phyloP scores from a whole-genome alignment of 2,329 filamentous ascomycete species.

The Aspergillus ruber region DNA sequence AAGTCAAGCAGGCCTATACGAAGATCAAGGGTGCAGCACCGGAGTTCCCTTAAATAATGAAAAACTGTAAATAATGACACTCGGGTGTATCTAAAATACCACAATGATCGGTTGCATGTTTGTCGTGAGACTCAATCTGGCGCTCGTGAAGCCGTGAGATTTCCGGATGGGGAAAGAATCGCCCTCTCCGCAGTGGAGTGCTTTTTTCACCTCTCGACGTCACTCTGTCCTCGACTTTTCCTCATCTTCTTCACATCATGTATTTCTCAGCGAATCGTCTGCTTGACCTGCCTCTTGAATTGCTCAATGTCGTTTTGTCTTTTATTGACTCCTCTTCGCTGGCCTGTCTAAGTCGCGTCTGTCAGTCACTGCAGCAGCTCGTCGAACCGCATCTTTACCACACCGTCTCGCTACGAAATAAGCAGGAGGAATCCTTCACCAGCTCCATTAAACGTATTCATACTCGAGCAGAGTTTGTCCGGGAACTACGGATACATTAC shows the following conservation, averaged over 20 bases:
- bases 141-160: neutral
- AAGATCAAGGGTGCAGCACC: conserved; percentile 17
- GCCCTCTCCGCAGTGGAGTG: neutral
- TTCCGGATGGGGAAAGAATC: neutral
- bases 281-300: neutral
- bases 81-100: too few species aligned
- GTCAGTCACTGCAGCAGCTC: neutral
- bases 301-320: neutral
- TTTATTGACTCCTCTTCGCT: neutral
- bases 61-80: conserved; percentile 5
- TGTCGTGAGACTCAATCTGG: neutral
- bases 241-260: neutral
- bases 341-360: neutral
- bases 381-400: neutral
- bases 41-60: neutral
- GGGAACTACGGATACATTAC: neutral
- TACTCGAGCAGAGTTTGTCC: neutral
- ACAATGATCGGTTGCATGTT: too few species aligned
- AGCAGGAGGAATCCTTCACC: neutral
- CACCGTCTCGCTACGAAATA: neutral
- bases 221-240: neutral
- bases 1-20: conserved; percentile 37
- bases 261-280: neutral
- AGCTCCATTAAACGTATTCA: neutral
- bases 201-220: neutral